phyloP scores from a whole-genome alignment of 495 filamentous ascomycete species.

The Hyaloscypha bicolor region DNA sequence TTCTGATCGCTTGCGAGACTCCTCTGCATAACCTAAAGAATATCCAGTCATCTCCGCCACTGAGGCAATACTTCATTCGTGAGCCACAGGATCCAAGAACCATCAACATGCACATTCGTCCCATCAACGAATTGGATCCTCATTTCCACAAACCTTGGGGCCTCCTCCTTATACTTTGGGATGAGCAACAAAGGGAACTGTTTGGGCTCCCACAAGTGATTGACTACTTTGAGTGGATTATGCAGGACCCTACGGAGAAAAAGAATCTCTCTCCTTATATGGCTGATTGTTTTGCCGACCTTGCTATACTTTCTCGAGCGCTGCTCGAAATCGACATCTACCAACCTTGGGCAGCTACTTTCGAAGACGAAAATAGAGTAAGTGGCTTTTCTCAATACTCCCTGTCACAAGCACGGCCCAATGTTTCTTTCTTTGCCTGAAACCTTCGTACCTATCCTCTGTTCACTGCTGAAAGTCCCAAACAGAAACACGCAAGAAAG shows the following conservation, averaged over 20 bases:
- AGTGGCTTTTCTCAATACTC: not conserved
- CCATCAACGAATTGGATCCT: slow-evolving; percentile 3
- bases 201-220: slow-evolving; percentile 37
- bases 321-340: slow-evolving; percentile 44
- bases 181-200: slow-evolving; percentile 34
- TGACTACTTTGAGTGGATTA: slow-evolving; percentile 50
- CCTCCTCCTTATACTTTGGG: slow-evolving; percentile 7
- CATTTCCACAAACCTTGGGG: not conserved
- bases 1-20: no score
- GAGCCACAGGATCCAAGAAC: not conserved
- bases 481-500: no score
- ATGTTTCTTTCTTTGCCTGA: no score
- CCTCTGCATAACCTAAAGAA: no score
- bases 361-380: slow-evolving; percentile 3
- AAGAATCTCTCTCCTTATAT: slow-evolving; percentile 44
- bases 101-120: slow-evolving; percentile 3
- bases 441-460: no score
- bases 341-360: slow-evolving; percentile 36
- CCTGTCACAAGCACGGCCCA: no score
- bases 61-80: not conserved
- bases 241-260: slow-evolving; percentile 39
- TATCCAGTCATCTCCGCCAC: no score
- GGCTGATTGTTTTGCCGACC: slow-evolving; percentile 41
- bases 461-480: no score
- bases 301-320: slow-evolving; percentile 45